phyloP scores from a whole-genome alignment of 129 eudicot species.

The Scalesia atractyloides region DNA sequence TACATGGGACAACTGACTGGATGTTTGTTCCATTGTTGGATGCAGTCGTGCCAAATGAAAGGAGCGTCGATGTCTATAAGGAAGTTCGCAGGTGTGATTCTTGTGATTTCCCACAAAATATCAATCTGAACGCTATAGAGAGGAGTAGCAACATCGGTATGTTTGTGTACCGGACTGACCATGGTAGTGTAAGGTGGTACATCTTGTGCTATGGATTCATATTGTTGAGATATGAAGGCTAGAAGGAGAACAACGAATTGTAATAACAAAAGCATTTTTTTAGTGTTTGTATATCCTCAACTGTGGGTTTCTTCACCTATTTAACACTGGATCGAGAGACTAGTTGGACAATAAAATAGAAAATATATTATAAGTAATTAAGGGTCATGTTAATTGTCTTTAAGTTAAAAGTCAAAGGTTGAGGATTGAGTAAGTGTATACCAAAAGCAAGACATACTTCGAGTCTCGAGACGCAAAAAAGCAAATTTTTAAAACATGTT shows the following conservation, averaged over 20 bases:
- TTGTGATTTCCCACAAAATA: not conserved
- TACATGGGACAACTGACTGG: conserved; percentile 17
- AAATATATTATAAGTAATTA: no score
- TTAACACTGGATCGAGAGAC: no score
- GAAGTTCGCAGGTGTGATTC: conserved; percentile 13
- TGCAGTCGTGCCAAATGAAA: conserved; percentile 39
- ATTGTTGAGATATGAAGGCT: conserved; percentile 9
- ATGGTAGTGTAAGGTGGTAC: conserved; percentile 28
- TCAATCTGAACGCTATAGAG: conserved; percentile 20
- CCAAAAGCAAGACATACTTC: no score
- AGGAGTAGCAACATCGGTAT: conserved; percentile 26
- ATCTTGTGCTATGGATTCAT: conserved; percentile 5
- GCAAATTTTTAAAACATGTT: no score
- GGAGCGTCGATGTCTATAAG: conserved; percentile 53
- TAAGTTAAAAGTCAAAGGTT: no score
- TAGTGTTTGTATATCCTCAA: not conserved
- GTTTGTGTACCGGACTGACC: conserved; percentile 37
- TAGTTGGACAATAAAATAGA: no score
- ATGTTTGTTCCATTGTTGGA: conserved; percentile 8
- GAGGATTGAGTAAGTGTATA: no score
- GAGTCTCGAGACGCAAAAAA: no score
- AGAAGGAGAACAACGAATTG: not conserved
- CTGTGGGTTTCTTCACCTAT: not conserved
- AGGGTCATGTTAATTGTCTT: no score
- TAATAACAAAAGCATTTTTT: conserved; percentile 6